Percentiles rank a stretch among this genome's conserved stretches.
These are phyloP conservation scores for Polytrichum formosum DNA, from an alignment of 225 moss, liverwort and hornwort species.

Conservation along the genomic window DNA sequence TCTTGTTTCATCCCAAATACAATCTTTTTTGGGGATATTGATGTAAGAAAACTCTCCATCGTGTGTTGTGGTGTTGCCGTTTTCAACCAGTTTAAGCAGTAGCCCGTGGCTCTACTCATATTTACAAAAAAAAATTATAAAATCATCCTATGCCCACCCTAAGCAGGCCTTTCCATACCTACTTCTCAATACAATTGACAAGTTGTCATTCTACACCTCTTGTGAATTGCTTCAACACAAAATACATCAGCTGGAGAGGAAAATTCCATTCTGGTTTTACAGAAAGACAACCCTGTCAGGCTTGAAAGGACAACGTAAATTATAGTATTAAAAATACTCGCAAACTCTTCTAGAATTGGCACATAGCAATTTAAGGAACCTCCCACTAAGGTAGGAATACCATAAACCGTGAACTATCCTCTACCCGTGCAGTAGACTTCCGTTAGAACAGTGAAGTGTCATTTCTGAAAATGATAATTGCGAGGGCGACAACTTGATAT, in stretches of 20 bases:
- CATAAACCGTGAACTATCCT: too few relatives aligned
- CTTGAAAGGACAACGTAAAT: neutral
- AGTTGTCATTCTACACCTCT: neutral
- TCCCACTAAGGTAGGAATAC: neutral
- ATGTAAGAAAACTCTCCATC: neutral
- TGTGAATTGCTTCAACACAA: neutral
- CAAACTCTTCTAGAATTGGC: neutral
- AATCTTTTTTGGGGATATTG: too few relatives aligned
- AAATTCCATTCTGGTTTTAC: neutral
- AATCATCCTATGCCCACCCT: neutral
- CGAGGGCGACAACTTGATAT: too few relatives aligned
- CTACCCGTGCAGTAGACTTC: too few relatives aligned
- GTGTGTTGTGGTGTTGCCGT: neutral
- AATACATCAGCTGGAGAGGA: neutral
- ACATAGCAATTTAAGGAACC: neutral
- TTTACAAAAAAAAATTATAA: neutral
- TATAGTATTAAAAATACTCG: neutral
- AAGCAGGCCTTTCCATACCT: neutral
- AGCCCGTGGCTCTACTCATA: neutral
- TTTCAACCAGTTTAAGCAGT: neutral
- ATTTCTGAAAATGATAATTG: too few relatives aligned
- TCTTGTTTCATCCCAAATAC: too few relatives aligned
- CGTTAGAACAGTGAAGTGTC: too few relatives aligned
- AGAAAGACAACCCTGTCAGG: too few relatives aligned
- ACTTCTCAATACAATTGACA: neutral